Conservation (phyloP, 768 basidiomycete genomes). For the Suillus clintonianus region DNA sequence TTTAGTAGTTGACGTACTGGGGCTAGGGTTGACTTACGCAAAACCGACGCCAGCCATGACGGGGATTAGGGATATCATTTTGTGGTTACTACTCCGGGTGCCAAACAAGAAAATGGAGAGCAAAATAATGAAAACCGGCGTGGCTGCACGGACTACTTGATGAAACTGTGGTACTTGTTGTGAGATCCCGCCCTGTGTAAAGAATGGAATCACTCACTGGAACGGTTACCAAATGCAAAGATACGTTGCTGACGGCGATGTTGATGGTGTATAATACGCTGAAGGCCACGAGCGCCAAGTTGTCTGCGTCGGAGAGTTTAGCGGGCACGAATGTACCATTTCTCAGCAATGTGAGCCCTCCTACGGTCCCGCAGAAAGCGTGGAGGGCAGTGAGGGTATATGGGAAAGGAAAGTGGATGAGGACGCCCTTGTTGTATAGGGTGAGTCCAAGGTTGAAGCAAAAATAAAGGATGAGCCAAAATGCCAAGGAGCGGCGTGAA, state of each 20-base stretch:
- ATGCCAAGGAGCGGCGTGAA: constrained; percentile 33
- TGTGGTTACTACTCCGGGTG: constrained; percentile 56
- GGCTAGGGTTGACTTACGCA: constrained; percentile 50
- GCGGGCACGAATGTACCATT: constrained; percentile 60
- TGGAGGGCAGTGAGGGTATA: constrained; percentile 95
- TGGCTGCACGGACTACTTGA: constrained; percentile 91
- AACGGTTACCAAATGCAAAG: constrained; percentile 84
- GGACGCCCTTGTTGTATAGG: constrained; percentile 91
- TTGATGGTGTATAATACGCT: constrained; percentile 92
- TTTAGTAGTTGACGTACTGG: background rate
- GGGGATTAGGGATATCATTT: constrained; percentile 74
- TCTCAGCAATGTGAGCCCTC: constrained; percentile 68
- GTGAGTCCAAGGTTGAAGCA: constrained; percentile 89
- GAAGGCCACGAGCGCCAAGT: constrained; percentile 72
- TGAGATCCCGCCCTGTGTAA: background rate
- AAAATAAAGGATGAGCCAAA: constrained; percentile 86
- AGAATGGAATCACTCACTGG: constrained; percentile 59
- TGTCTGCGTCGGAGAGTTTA: constrained; percentile 50
- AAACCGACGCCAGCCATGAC: constrained; percentile 90
- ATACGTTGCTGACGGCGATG: constrained; percentile 92
- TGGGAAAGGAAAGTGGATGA: constrained; percentile 92
- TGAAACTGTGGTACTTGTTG: constrained; percentile 68
- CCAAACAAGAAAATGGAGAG: constrained; percentile 73
- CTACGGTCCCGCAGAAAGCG: constrained; percentile 81
- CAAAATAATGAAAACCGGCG: constrained; percentile 89